Percentiles rank a stretch among this genome's conserved stretches.
Evolutionary conservation across 306 rosid species (phyloP).

Genomic region (Begonia loranthoides): DNA sequence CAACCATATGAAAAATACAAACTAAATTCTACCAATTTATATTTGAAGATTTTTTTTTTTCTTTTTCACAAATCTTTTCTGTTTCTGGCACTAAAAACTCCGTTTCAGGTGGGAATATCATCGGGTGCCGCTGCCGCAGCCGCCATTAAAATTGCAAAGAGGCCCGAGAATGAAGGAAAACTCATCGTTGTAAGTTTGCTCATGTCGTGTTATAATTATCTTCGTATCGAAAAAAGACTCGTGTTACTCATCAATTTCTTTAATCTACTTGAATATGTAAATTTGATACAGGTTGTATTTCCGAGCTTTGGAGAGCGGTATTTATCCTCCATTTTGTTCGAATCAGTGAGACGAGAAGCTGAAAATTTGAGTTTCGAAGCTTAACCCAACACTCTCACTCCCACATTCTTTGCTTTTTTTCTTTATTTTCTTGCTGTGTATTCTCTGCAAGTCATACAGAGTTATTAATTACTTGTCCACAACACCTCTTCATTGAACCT

Average conservation of each 20-base stretch:
- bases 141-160: slow-evolving; percentile 50
- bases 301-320: slow-evolving; percentile 89
- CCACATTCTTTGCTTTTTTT: neutral
- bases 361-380: slow-evolving; percentile 59
- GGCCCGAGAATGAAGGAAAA: slow-evolving; percentile 59
- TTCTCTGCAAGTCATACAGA: no score
- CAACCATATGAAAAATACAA: neutral
- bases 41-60: no score
- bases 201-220: no score
- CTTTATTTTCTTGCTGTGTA: no score
- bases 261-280: neutral
- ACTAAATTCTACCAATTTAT: no score
- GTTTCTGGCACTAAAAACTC: neutral
- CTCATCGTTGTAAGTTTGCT: slow-evolving; percentile 61
- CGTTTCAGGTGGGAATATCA: slow-evolving; percentile 58
- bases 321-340: slow-evolving; percentile 63
- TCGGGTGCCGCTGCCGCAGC: slow-evolving; percentile 72
- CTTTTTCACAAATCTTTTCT: no score
- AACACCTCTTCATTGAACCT: no score
- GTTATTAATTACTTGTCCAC: no score
- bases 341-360: slow-evolving; percentile 45
- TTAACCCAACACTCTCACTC: slow-evolving; percentile 11
- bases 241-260: neutral
- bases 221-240: no score
- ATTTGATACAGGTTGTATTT: slow-evolving; percentile 39